These are phyloP conservation scores for Suhomyces vadensis DNA, from an alignment of 805 yeast genomes.

Conservation along the genomic window DNA sequence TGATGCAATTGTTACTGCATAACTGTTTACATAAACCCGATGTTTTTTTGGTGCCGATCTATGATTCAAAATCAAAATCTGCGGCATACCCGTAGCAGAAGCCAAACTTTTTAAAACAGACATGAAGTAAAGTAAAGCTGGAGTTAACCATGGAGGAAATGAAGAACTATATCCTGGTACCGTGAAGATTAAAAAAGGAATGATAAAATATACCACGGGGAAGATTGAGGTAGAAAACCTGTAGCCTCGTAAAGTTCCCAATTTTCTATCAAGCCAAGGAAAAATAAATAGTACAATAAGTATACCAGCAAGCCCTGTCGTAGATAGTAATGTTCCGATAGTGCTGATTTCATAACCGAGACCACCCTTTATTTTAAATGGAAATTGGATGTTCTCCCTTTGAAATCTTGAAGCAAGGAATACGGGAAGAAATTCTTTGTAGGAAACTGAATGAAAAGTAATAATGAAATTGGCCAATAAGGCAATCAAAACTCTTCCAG, in stretches of 20 bases:
- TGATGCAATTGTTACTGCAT: constrained; percentile 34
- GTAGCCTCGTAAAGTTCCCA: constrained; percentile 33
- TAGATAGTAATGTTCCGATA: constrained; percentile 37
- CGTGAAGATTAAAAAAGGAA: constrained; percentile 36
- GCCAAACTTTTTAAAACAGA: constrained; percentile 36
- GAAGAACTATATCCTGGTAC: constrained; percentile 24
- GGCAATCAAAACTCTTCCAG: constrained; percentile 33
- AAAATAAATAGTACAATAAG: constrained; percentile 30
- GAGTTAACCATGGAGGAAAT: constrained; percentile 33
- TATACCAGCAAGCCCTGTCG: constrained; percentile 40
- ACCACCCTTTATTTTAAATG: constrained; percentile 39
- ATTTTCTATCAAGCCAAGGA: constrained; percentile 34
- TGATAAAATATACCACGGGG: constrained; percentile 32
- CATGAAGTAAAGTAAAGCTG: constrained; percentile 26
- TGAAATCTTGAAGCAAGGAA: constrained; percentile 34
- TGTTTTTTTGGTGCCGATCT: constrained; percentile 36
- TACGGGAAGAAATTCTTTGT: constrained; percentile 39
- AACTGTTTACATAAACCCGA: constrained; percentile 37
- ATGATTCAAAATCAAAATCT: constrained; percentile 34
- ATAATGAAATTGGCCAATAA: constrained; percentile 35
- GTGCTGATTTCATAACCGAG: constrained; percentile 33
- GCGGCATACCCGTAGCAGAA: constrained; percentile 38
- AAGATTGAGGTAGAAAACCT: constrained; percentile 33
- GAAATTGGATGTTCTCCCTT: constrained; percentile 29
- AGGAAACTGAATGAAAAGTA: constrained; percentile 33